A percentile compares a stretch with the other conserved stretches of the same genome.
These are phyloP conservation scores for Globisporangium heterothallicum DNA, from an alignment of 352 stramenopile species.

Conservation along the genomic window DNA sequence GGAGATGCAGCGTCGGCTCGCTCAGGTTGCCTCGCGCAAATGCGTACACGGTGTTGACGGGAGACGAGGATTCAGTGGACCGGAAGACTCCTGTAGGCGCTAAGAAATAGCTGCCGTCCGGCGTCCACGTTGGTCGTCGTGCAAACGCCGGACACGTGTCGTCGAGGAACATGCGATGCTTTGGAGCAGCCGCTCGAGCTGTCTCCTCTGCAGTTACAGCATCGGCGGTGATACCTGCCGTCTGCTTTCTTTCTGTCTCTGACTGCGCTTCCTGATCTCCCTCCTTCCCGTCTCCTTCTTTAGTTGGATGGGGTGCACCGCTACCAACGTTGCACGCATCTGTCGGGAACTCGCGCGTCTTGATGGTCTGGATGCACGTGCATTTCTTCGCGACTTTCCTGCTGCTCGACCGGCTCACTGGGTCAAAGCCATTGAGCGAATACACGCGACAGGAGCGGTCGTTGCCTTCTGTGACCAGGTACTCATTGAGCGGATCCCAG, in stretches of 20 bases:
- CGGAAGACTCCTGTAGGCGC: constrained; percentile 78
- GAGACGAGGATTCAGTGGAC: constrained; percentile 26
- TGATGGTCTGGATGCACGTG: constrained; percentile 69
- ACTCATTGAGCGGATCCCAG: constrained; percentile 94
- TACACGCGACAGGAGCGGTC: constrained; percentile 95
- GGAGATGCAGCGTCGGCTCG: constrained; percentile 88
- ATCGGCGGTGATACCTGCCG: neutral
- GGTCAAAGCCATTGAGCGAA: constrained; percentile 62
- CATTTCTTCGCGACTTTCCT: constrained; percentile 78
- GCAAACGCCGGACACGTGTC: constrained; percentile 95
- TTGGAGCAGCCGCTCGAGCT: constrained; percentile 17
- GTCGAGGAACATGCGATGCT: constrained; percentile 90
- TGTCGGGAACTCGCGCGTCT: constrained; percentile 59
- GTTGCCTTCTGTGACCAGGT: constrained; percentile 91
- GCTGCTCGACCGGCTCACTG: constrained; percentile 28
- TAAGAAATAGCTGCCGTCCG: constrained; percentile 91
- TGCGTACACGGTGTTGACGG: constrained; percentile 89
- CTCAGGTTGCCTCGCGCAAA: constrained; percentile 92
- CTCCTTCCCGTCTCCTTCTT: neutral
- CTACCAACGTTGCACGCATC: too few species aligned
- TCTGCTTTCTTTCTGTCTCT: constrained; percentile 11
- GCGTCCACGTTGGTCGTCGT: constrained; percentile 87
- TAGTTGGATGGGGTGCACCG: neutral
- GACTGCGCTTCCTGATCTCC: constrained; percentile 3
- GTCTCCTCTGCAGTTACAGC: constrained; percentile 6